These are phyloP conservation scores for Penicillium riverlandense DNA, from an alignment of 495 filamentous ascomycete genomes.

Conservation along the genomic window DNA sequence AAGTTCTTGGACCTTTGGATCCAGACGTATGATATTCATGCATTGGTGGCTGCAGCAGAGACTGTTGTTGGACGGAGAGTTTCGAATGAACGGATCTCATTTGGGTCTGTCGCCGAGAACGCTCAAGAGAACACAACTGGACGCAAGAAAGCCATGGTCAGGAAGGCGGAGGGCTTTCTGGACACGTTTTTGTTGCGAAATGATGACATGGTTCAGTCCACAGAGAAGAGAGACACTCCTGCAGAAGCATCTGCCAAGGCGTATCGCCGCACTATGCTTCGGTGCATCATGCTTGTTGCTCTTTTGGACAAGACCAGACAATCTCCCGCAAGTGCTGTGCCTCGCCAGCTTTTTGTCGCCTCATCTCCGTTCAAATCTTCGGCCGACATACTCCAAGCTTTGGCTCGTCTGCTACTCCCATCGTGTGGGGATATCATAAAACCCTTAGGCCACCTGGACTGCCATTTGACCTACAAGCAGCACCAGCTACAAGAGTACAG, in stretches of 20 bases:
- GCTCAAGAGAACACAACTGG: not conserved
- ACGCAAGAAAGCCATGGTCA: slow-evolving; percentile 24
- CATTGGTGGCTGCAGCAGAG: slow-evolving; percentile 48
- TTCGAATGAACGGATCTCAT: slow-evolving; percentile 4
- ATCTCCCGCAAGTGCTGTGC: slow-evolving; percentile 17
- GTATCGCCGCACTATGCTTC: slow-evolving; percentile 50
- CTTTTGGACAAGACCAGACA: slow-evolving; percentile 48
- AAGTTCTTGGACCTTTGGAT: slow-evolving; percentile 53
- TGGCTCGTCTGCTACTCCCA: slow-evolving; percentile 48
- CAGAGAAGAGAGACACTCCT: slow-evolving; percentile 17
- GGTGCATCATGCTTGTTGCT: slow-evolving; percentile 54
- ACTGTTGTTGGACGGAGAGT: slow-evolving; percentile 54
- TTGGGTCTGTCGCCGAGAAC: not conserved
- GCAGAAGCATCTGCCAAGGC: slow-evolving; percentile 32
- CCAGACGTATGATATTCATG: slow-evolving; percentile 46
- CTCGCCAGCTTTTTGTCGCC: slow-evolving; percentile 35
- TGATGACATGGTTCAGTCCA: slow-evolving; percentile 37
- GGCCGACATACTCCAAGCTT: slow-evolving; percentile 41
- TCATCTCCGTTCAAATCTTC: slow-evolving; percentile 53
- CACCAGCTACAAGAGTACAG: slow-evolving; percentile 52
- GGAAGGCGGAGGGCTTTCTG: slow-evolving; percentile 44
- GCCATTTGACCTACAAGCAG: slow-evolving; percentile 46
- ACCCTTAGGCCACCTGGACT: slow-evolving; percentile 49
- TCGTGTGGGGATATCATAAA: slow-evolving; percentile 53
- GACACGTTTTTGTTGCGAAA: slow-evolving; percentile 53